A percentile compares a stretch with the other conserved stretches of the same genome.
Conservation (phyloP, 2,329 filamentous ascomycete species). For the Monascus ruber region DNA sequence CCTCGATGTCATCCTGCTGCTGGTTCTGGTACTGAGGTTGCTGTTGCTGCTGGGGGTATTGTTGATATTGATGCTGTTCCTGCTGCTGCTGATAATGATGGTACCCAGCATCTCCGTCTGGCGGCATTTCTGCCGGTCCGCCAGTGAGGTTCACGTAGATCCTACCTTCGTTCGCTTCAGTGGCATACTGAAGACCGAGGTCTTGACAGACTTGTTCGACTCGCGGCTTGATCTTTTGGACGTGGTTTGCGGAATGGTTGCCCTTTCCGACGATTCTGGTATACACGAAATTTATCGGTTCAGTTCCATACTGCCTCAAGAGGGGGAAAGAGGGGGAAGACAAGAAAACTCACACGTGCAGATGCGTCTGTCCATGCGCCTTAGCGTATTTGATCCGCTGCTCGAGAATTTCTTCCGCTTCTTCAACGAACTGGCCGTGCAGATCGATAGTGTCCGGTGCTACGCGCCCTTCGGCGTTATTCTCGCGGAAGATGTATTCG, state of each 20-base stretch:
- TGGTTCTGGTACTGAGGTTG: constrained; percentile 33
- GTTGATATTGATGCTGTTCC: constrained; percentile 25
- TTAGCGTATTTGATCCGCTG: constrained; percentile 71
- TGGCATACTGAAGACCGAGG: constrained; percentile 68
- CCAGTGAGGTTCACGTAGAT: constrained; percentile 83
- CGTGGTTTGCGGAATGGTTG: constrained; percentile 68
- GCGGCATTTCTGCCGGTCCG: constrained; percentile 45
- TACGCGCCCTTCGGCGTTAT: constrained; percentile 69
- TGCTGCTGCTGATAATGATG: constrained; percentile 33
- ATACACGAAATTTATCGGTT: background rate
- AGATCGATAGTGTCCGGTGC: constrained; percentile 78
- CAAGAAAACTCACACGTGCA: constrained; percentile 56
- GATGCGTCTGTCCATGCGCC: constrained; percentile 60
- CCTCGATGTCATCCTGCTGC: constrained; percentile 46
- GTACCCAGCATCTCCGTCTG: constrained; percentile 22
- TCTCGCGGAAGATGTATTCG: constrained; percentile 90
- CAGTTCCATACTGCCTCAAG: background rate
- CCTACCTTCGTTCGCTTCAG: constrained; percentile 78
- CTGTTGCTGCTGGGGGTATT: constrained; percentile 28
- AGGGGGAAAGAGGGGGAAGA: background rate
- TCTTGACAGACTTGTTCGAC: constrained; percentile 80
- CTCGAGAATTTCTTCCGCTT: constrained; percentile 84
- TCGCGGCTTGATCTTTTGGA: constrained; percentile 92
- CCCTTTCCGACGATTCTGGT: constrained; percentile 79
- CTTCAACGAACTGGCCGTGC: constrained; percentile 88